Percentiles rank a stretch among this genome's conserved stretches.
Evolutionary conservation across 1,284 basidiomycete genomes (phyloP).

Genomic region (Ceratobasidium sp.): DNA sequence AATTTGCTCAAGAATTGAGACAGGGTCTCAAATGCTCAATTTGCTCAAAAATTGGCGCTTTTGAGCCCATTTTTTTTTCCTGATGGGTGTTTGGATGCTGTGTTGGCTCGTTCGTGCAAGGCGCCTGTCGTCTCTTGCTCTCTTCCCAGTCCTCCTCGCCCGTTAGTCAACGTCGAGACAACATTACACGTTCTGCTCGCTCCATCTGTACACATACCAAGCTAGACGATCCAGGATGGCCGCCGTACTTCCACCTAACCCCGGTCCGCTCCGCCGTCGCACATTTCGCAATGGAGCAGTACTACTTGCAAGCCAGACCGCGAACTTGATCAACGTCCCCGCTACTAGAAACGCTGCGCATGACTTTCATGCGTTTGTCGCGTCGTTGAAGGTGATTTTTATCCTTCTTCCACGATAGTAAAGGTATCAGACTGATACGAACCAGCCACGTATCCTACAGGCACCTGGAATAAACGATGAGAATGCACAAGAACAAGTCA

Average conservation of each 20-base stretch:
- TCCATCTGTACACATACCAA: neutral
- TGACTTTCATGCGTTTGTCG: neutral
- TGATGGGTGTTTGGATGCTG: neutral
- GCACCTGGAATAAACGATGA: neutral
- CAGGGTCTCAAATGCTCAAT: too few relatives aligned
- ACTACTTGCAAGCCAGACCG: neutral
- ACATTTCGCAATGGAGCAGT: neutral
- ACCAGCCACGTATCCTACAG: slow-evolving; percentile 1
- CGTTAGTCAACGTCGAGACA: neutral
- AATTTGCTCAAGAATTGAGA: too few relatives aligned
- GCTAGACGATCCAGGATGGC: neutral
- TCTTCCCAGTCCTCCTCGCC: neutral
- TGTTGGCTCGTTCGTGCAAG: neutral
- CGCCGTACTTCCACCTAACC: neutral
- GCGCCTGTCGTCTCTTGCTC: neutral
- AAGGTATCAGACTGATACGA: slow-evolving; percentile 2
- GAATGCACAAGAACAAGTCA: neutral
- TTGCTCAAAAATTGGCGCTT: too few relatives aligned
- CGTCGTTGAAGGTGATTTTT: neutral
- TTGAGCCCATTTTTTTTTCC: too few relatives aligned
- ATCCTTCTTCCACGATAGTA: neutral
- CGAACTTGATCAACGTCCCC: neutral
- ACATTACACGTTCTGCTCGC: neutral
- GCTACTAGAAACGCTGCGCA: neutral
- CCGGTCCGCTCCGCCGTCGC: neutral